A percentile compares a stretch with the other conserved stretches of the same genome.
Conservation (phyloP, 352 stramenopile species). For the Pythium phragmiticola region DNA sequence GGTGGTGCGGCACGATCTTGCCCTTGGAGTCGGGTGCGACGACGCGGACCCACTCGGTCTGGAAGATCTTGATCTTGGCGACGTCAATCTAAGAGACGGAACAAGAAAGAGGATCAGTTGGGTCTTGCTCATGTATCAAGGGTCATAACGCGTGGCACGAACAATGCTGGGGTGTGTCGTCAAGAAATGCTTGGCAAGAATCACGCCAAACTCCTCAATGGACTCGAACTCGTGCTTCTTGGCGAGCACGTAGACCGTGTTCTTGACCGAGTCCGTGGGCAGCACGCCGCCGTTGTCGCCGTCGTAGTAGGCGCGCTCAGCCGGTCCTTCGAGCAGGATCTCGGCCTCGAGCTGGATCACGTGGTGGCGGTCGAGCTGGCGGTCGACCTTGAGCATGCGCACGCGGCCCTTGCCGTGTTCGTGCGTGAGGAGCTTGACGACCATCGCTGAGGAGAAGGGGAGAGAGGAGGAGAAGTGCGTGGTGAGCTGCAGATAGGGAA, state of each 20-base stretch:
- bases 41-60: slow-evolving; percentile 73
- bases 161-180: slow-evolving; percentile 75
- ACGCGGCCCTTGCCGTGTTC: slow-evolving; percentile 89
- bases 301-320: slow-evolving; percentile 75
- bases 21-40: slow-evolving; percentile 54
- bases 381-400: slow-evolving; percentile 84
- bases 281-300: slow-evolving; percentile 86
- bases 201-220: slow-evolving; percentile 87
- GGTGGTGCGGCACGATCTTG: slow-evolving; percentile 56
- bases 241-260: slow-evolving; percentile 86
- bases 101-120: not conserved
- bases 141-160: not conserved
- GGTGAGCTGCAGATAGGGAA: slow-evolving; percentile 29
- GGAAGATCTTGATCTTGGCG: slow-evolving; percentile 75
- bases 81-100: slow-evolving; percentile 41
- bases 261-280: slow-evolving; percentile 90
- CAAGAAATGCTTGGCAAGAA: slow-evolving; percentile 88
- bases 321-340: slow-evolving; percentile 80
- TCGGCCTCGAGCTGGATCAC: slow-evolving; percentile 83
- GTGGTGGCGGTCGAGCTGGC: slow-evolving; percentile 68
- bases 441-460: slow-evolving; percentile 33
- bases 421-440: slow-evolving; percentile 65
- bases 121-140: too few species aligned
- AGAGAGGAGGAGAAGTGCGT: not conserved
- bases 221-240: slow-evolving; percentile 87